Conservation (phyloP, 306 rosid genomes). For the Styphnolobium japonicum region DNA sequence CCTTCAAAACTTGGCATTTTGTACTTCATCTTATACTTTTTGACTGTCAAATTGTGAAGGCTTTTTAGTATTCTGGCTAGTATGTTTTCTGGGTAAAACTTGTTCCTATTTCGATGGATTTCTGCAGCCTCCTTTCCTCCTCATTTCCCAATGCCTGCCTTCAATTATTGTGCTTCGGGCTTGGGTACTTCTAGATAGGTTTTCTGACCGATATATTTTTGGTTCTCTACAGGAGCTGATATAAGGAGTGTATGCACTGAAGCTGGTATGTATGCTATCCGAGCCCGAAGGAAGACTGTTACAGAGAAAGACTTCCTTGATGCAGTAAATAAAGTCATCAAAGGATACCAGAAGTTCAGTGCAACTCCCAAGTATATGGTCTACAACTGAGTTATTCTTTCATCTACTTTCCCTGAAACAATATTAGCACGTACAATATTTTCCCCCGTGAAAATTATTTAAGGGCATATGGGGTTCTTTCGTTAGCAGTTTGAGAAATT, state of each 20-base stretch:
- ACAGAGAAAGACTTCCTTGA: constrained; percentile 92
- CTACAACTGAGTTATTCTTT: constrained; percentile 52
- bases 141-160: not conserved
- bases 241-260: constrained; percentile 88
- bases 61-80: not conserved
- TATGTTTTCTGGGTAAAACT: not conserved
- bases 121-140: not conserved
- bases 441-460: not conserved
- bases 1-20: not conserved
- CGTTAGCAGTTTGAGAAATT: not conserved
- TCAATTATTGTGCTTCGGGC: not conserved
- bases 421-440: not conserved
- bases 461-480: not conserved
- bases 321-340: constrained; percentile 87
- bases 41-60: not conserved
- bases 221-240: constrained; percentile 66
- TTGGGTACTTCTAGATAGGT: not conserved
- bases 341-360: constrained; percentile 91
- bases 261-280: constrained; percentile 91
- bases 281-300: constrained; percentile 86
- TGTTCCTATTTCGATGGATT: not conserved
- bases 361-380: constrained; percentile 95
- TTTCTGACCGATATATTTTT: constrained; percentile 17
- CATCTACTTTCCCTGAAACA: not conserved
- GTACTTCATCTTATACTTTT: not conserved